Percentiles rank a stretch among this genome's conserved stretches.
These are phyloP conservation scores for Aspergillus steynii DNA, from an alignment of 495 filamentous ascomycete species.

Conservation along the genomic window DNA sequence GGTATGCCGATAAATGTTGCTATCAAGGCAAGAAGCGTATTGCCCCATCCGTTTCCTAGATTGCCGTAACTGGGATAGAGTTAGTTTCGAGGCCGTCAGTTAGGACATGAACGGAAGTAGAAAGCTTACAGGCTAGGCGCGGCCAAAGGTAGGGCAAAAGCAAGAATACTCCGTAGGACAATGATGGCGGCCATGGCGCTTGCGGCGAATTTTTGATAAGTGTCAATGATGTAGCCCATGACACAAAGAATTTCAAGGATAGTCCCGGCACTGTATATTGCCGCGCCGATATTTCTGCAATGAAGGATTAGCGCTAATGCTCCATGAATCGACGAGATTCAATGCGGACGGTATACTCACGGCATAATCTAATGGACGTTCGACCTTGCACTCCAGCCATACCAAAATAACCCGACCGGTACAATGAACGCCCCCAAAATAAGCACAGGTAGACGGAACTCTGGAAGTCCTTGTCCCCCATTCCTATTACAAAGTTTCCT, in stretches of 20 bases:
- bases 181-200: slow-evolving; percentile 2
- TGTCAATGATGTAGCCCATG: slow-evolving; percentile 10
- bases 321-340: too few species aligned
- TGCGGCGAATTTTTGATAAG: slow-evolving; percentile 4
- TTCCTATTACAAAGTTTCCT: too few species aligned
- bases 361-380: too few species aligned
- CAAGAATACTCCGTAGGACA: not conserved
- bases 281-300: slow-evolving; percentile 10
- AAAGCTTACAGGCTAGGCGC: slow-evolving; percentile 6
- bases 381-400: too few species aligned
- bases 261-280: slow-evolving; percentile 1
- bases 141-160: slow-evolving; percentile 2
- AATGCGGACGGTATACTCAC: too few species aligned
- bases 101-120: too few species aligned
- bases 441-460: too few species aligned
- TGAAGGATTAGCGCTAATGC: too few species aligned
- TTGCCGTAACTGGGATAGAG: not conserved
- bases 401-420: too few species aligned
- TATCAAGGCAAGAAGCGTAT: not conserved
- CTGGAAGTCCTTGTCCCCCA: too few species aligned
- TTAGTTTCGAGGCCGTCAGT: not conserved
- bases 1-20: not conserved
- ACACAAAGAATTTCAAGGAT: slow-evolving; percentile 3
- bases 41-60: not conserved
- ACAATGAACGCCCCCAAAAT: too few species aligned